Evolutionary conservation across 75 land plant species (phyloP).

Genomic region (Azolla pinnata): DNA sequence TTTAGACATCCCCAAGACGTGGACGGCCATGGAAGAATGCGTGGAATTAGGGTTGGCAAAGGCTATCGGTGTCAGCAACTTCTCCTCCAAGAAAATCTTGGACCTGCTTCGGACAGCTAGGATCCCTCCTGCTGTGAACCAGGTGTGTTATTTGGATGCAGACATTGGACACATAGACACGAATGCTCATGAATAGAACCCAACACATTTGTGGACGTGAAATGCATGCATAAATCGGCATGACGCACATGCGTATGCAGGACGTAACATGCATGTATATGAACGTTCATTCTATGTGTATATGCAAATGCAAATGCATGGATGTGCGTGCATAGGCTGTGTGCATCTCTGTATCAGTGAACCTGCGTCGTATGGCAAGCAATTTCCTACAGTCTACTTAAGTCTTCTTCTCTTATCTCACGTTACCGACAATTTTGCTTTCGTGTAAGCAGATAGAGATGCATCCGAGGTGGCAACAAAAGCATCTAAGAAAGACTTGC

Average conservation of each 20-base stretch:
- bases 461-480: conserved; percentile 39
- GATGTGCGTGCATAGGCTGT: too few species aligned
- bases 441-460: conserved; percentile 53
- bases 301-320: too few species aligned
- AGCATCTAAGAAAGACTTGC: conserved; percentile 42
- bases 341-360: too few species aligned
- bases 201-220: not conserved
- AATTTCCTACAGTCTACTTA: too few species aligned
- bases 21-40: conserved; percentile 42
- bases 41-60: conserved; percentile 34
- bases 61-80: conserved; percentile 57
- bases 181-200: not conserved
- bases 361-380: too few species aligned
- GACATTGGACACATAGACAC: not conserved
- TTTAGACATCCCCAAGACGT: conserved; percentile 34
- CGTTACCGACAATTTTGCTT: too few species aligned
- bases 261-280: too few species aligned
- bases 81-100: conserved; percentile 30
- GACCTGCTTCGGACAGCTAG: conserved; percentile 26
- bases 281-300: too few species aligned
- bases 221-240: too few species aligned
- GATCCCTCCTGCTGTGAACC: conserved; percentile 49
- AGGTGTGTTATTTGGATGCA: conserved; percentile 20
- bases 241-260: too few species aligned
- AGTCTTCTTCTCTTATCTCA: too few species aligned